A percentile compares a stretch with the other conserved stretches of the same genome.
phyloP scores from a whole-genome alignment of 129 eudicot species.

The Tanacetum coccineum region DNA sequence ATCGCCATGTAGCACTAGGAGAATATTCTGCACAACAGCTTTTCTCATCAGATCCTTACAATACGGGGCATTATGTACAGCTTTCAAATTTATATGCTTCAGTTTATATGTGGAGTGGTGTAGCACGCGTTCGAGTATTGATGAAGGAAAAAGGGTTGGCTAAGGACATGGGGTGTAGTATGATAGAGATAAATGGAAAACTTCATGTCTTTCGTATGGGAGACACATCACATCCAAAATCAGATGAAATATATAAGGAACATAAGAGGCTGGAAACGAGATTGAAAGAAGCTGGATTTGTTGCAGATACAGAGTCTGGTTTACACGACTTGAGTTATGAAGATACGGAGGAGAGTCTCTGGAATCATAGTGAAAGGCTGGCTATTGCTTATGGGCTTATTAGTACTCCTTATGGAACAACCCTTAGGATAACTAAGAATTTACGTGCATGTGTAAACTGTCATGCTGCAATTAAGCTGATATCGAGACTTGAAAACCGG shows the following conservation, averaged over 20 bases:
- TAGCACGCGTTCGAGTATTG: conserved; percentile 48
- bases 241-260: conserved; percentile 43
- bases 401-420: conserved; percentile 50
- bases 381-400: conserved; percentile 65
- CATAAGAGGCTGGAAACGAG: conserved; percentile 57
- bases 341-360: conserved; percentile 56
- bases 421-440: conserved; percentile 51
- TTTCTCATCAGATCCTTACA: conserved; percentile 56
- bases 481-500: conserved; percentile 51
- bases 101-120: conserved; percentile 65
- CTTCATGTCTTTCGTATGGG: conserved; percentile 64
- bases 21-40: conserved; percentile 72
- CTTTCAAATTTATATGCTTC: conserved; percentile 87
- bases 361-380: conserved; percentile 65
- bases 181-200: conserved; percentile 68
- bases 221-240: conserved; percentile 61
- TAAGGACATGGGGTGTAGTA: conserved; percentile 67
- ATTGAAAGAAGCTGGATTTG: conserved; percentile 60
- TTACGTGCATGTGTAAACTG: conserved; percentile 71
- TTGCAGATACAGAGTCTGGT: conserved; percentile 59
- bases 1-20: conserved; percentile 67
- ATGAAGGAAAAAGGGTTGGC: conserved; percentile 70
- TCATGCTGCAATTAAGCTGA: conserved; percentile 61
- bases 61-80: conserved; percentile 85
- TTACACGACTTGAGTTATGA: conserved; percentile 71